These are phyloP conservation scores for Boletus tylopilopsis DNA, from an alignment of 768 basidiomycete species.

Conservation along the genomic window DNA sequence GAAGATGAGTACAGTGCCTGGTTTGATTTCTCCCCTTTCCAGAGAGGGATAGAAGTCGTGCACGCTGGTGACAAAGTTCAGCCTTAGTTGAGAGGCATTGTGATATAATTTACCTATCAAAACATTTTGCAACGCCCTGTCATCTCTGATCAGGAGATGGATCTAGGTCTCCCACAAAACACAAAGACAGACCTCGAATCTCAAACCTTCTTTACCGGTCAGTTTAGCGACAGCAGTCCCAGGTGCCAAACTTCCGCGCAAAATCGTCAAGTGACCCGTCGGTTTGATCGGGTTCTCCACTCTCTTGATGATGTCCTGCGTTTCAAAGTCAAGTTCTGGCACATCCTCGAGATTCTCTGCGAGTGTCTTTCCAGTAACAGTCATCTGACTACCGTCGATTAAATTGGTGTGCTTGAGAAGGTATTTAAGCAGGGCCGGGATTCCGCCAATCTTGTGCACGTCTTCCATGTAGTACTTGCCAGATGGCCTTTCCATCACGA, in stretches of 20 bases:
- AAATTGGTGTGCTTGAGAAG: constrained; percentile 72
- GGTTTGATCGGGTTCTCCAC: constrained; percentile 79
- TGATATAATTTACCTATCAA: constrained; percentile 50
- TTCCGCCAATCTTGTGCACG: constrained; percentile 79
- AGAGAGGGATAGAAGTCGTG: constrained; percentile 72
- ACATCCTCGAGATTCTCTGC: constrained; percentile 84
- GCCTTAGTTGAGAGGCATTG: background rate
- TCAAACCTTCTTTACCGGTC: constrained; percentile 87
- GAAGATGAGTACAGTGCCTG: constrained; percentile 76
- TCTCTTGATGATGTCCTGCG: constrained; percentile 72
- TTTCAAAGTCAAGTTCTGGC: constrained; percentile 61
- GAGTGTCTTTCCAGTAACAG: constrained; percentile 88
- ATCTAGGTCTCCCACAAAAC: background rate
- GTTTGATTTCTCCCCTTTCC: constrained; percentile 67
- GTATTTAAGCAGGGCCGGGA: constrained; percentile 83
- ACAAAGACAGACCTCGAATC: constrained; percentile 59
- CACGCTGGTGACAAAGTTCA: constrained; percentile 38
- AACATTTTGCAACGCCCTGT: constrained; percentile 73
- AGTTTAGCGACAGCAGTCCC: constrained; percentile 88
- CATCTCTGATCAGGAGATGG: constrained; percentile 1
- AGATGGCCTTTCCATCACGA: constrained; percentile 56
- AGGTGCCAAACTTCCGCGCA: constrained; percentile 87
- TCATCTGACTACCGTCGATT: constrained; percentile 79
- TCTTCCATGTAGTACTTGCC: constrained; percentile 91
- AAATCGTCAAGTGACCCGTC: constrained; percentile 83